Evolutionary conservation across 2,329 filamentous ascomycete species (phyloP), one percentile per base, ranked within the genome.

Genomic region (Fusarium concolor): DNA sequence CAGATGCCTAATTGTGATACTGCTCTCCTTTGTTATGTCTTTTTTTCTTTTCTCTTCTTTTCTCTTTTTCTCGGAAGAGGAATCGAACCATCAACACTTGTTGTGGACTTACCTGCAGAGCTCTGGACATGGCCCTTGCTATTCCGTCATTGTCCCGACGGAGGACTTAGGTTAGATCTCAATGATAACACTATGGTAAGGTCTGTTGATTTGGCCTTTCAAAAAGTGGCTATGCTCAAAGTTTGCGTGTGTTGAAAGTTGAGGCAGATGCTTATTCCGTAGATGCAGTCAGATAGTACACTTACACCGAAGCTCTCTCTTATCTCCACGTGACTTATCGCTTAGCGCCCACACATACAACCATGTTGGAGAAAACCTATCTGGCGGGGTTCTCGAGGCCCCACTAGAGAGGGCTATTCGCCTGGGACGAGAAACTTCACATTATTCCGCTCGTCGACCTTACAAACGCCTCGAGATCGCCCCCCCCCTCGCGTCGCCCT

Each of bases 341-440:
- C 76, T 79, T 82, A 81, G 75, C 76, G 74, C 77, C 77, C 79
- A 80, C 79, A 80, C 74, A 77, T 62, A 78, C 39, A 74, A 75
- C 28, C 78, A 59, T 42, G 37, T 64, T 51, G 42, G 77, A 80
- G 79, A 80, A 76, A 72, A 77, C 61, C 60, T 64, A 51, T 46
- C 61, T 75, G 76, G 78, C 78, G 77, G 77, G 77, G 78, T 77
- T 74, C 52, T 50, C 26, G 53, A 53, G 53, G 73, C 77, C 78
- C 78, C 78, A 78, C 78, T 73, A 74, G 71, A 79, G 65, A 68
- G 78, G 78, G 78, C 76, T 80, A 78, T 77, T 78, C 74, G 70
- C 72, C 75, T 77, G 74, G 69, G 66, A 70, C 71, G 62, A 65
- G 73, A 71, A 71, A 68, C 68, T 72, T 78, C 74, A 76, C 63